Base-by-base conservation (phyloP, 139 green algal genomes). In the Auxenochlorella pyrenoidosa region DNA sequence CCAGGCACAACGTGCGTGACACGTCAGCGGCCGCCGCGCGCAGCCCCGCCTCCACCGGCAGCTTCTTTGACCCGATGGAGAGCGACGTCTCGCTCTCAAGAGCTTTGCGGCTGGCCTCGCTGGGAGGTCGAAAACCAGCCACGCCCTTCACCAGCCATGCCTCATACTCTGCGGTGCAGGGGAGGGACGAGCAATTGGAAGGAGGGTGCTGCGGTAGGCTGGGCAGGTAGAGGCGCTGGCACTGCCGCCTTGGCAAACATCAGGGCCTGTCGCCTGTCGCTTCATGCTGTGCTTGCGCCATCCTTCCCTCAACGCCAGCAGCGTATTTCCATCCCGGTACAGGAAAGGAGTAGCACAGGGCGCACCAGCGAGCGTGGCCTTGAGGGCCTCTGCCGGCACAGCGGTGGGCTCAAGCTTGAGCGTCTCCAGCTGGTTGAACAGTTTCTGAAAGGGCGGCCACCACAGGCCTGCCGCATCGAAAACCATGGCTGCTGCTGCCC, bases 1-100 rank as follows among this genome's bases (percentile, higher is more conserved):
- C 94, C 65, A 96, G 73, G 28, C 89, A 80, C 75, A 93, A 76
- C 8, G 82, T 59, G 65, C 58, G 34, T 44, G 70, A 87, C 12
- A 93, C 40, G 32, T 91, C 79, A 1, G 83, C 22, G 1, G 80
- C 88, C 3, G 89, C 80, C 15, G 70, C 26, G 1, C 68, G 58
- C 44, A 93, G 75, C 19, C 76, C 75, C 24, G 90, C 75, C 34
- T 90, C 86, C 5, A 92, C 60, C 0, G 82, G 80, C 43, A 93
- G 47, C 58, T 85, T 85, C 19, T 83, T 88, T 36, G 79, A 70
- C 28, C 89, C 79, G 38, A 86, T 79, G 66, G 28, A 68, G 5
- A 88, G 83, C 8, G 75, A 36, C n/a, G 82, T 47, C 75, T 93
- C 86, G 1, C 58, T 65, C 1, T 88, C 79, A 5, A 89, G 40